phyloP scores from a whole-genome alignment of 2,329 filamentous ascomycete genomes.

The Aureobasidium sp. region DNA sequence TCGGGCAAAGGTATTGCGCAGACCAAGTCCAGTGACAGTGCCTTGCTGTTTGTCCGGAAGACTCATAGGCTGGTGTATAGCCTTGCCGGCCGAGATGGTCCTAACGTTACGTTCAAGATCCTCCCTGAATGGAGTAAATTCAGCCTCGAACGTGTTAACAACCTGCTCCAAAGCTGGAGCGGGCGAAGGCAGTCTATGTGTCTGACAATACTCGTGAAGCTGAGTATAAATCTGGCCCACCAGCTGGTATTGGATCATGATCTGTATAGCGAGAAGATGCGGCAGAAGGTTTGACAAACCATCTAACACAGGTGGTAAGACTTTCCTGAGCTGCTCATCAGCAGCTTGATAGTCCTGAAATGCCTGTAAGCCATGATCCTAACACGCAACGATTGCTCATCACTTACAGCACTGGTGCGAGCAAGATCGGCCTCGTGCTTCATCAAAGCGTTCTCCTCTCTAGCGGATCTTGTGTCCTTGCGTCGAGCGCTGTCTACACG shows the following conservation, averaged over 20 bases:
- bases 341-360: slow-evolving; percentile 61
- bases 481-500: slow-evolving; percentile 62
- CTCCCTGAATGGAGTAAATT: slow-evolving; percentile 56
- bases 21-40: slow-evolving; percentile 41
- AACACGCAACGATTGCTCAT: not conserved
- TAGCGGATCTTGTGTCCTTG: slow-evolving; percentile 63
- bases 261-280: slow-evolving; percentile 60
- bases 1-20: slow-evolving; percentile 32
- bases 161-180: slow-evolving; percentile 67
- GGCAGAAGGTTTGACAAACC: slow-evolving; percentile 69
- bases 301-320: slow-evolving; percentile 63
- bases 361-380: not conserved
- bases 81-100: slow-evolving; percentile 61
- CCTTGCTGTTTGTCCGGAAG: slow-evolving; percentile 39
- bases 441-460: slow-evolving; percentile 63
- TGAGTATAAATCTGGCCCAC: slow-evolving; percentile 73
- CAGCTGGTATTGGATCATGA: slow-evolving; percentile 70
- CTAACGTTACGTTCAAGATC: slow-evolving; percentile 58
- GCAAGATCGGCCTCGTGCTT: slow-evolving; percentile 67
- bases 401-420: slow-evolving; percentile 54
- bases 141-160: slow-evolving; percentile 56
- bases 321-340: slow-evolving; percentile 65
- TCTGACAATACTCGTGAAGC: slow-evolving; percentile 64
- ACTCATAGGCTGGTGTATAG: slow-evolving; percentile 51
- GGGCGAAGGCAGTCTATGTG: slow-evolving; percentile 62